Conservation (phyloP, 2,329 filamentous ascomycete species). For the Tolypocladium sp. region DNA sequence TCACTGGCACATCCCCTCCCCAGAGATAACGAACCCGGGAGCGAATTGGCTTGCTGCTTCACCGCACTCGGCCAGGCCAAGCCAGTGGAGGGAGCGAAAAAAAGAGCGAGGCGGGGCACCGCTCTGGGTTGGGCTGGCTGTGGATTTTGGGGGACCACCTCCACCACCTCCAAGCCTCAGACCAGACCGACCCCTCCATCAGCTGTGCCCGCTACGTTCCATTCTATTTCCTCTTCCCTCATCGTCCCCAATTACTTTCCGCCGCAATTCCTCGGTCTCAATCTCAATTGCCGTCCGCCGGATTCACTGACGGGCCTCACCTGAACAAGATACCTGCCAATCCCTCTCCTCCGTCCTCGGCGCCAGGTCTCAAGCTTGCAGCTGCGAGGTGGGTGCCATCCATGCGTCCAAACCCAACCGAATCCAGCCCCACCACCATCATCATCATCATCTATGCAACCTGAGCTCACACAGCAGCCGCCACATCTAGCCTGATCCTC, state of each 20-base stretch:
- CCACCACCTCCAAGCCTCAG: background rate
- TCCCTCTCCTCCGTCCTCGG: background rate
- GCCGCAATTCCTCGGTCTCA: background rate
- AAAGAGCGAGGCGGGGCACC: background rate
- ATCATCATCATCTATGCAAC: background rate
- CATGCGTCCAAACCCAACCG: background rate
- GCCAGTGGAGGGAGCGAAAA: background rate
- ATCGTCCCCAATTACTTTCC: background rate
- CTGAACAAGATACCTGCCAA: background rate
- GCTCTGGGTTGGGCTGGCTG: background rate
- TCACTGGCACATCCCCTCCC: background rate
- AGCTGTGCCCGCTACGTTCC: background rate
- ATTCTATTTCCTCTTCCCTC: background rate
- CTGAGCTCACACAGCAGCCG: background rate
- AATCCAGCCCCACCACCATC: background rate
- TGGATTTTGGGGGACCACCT: background rate
- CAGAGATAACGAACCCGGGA: background rate
- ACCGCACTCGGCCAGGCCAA: background rate
- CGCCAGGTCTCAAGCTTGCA: background rate
- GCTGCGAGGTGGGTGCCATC: background rate
- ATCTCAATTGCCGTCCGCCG: background rate
- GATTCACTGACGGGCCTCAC: background rate
- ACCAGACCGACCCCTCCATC: background rate
- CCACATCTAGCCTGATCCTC: background rate
- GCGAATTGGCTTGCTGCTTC: background rate